Evolutionary conservation across 139 green algal species (phyloP).

Genomic region (Dunaliella sp.): DNA sequence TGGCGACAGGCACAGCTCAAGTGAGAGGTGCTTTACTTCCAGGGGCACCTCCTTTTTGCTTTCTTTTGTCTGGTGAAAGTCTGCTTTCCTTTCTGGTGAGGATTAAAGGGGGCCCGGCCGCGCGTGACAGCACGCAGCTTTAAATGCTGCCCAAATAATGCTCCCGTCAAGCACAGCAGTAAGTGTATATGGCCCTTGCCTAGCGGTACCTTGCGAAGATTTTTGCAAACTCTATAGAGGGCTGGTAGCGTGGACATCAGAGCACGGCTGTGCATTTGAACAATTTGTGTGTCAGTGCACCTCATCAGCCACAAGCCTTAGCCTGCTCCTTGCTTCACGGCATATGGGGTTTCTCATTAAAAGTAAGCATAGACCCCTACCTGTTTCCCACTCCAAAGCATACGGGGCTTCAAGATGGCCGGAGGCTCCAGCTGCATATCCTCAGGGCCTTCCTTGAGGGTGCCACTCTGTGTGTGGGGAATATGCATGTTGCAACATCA

Average conservation of each 20-base stretch:
- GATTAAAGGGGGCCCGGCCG: neutral
- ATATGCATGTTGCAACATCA: too few relatives aligned
- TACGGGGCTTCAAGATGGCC: slow-evolving; percentile 73
- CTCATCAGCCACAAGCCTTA: too few relatives aligned
- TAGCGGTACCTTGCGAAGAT: too few relatives aligned
- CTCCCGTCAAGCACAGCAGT: too few relatives aligned
- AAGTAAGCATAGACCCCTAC: too few relatives aligned
- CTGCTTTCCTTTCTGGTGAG: neutral
- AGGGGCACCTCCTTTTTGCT: slow-evolving; percentile 68
- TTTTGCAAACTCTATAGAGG: too few relatives aligned
- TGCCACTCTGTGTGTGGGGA: neutral
- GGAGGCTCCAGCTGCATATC: slow-evolving; percentile 67
- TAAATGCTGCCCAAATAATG: neutral
- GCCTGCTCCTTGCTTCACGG: too few relatives aligned
- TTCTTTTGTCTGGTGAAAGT: slow-evolving; percentile 46
- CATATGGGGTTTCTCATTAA: too few relatives aligned
- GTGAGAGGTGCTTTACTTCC: neutral
- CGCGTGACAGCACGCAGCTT: neutral
- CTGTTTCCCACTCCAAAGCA: slow-evolving; percentile 95
- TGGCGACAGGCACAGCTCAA: neutral
- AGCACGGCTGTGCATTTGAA: too few relatives aligned
- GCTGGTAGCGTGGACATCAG: too few relatives aligned
- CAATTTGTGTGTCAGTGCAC: too few relatives aligned
- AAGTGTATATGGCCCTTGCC: too few relatives aligned
- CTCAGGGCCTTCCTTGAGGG: neutral